Conservation (phyloP, 2,329 filamentous ascomycete genomes). For the Cordyceps javanica region DNA sequence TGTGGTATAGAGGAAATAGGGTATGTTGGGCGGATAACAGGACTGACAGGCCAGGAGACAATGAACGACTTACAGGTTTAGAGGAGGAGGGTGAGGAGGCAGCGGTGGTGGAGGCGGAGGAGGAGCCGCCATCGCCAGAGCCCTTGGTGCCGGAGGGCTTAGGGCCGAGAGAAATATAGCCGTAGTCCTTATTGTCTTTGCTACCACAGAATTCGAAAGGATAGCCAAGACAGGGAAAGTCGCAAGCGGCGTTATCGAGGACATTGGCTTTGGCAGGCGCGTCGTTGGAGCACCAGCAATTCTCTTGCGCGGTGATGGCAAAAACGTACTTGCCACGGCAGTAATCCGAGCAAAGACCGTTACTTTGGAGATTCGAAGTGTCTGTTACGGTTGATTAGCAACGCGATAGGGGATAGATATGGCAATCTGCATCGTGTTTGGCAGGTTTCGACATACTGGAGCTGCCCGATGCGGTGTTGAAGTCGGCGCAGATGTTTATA, state of each 20-base stretch:
- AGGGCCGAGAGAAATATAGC: slow-evolving; percentile 54
- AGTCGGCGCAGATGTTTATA: slow-evolving; percentile 28
- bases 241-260: slow-evolving; percentile 43
- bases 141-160: slow-evolving; percentile 51
- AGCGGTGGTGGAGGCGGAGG: neutral
- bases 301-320: slow-evolving; percentile 57
- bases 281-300: slow-evolving; percentile 73
- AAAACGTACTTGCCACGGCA: slow-evolving; percentile 58
- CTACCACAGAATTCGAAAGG: slow-evolving; percentile 61
- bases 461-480: slow-evolving; percentile 29
- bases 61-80: neutral
- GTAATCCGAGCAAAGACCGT: slow-evolving; percentile 58
- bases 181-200: slow-evolving; percentile 42
- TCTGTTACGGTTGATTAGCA: neutral
- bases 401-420: neutral
- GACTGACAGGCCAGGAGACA: neutral
- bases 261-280: slow-evolving; percentile 43
- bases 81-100: slow-evolving; percentile 19
- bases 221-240: slow-evolving; percentile 61
- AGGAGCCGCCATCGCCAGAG: slow-evolving; percentile 9
- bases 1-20: neutral
- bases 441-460: slow-evolving; percentile 25
- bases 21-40: neutral
- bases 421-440: neutral
- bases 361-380: slow-evolving; percentile 21